Evolutionary conservation across 441 rosid genomes (phyloP), one percentile per base, ranked within the genome.

Genomic region (Dalechampia spathulata): DNA sequence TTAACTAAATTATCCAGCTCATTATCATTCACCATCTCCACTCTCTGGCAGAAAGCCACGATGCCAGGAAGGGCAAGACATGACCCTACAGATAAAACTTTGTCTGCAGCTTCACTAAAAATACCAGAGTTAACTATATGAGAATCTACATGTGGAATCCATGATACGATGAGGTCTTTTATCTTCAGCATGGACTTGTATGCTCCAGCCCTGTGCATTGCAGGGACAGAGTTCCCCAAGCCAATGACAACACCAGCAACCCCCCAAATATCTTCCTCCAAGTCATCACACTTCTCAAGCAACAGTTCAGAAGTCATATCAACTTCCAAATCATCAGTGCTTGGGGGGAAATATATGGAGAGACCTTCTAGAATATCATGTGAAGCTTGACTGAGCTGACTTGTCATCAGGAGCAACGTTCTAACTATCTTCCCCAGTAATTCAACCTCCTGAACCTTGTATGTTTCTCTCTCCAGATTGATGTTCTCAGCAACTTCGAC

Each of bases 191-290:
- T 72, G 13, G 70, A 75, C 46, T 86, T 91, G 73, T 78, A 74
- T 63, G 68, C 81, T 57, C 95, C 94, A 63, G 84, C 82, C 76
- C 92, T 79, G 72, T 80, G 89, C 30, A 89, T 69, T 54, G 91
- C 94, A 68, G 78, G 68, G 57, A 89, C 70, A 64, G 85, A 76
- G 67, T 77, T 78, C 49, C 87, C 99, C 77, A 92, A 70, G 62
- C 99, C 99, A 71, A 92, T 67, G 63, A 85, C 75, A 53, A 92
- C 86, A 60, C 99, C 99, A 70, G 88, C 79, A 68, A 86, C 77
- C 60, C 99, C 96, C 96, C 96, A 92, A 42, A 71, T 67, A 77
- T 92, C 96, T 75, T 86, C 89, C 76, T 83, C 94, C 67, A 83
- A 62, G 27, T 80, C 79, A 67, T 78, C 79, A 72, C 62, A 55